Base-by-base conservation (phyloP, 2,329 filamentous ascomycete genomes). In the Aspergillus costaricaensis region DNA sequence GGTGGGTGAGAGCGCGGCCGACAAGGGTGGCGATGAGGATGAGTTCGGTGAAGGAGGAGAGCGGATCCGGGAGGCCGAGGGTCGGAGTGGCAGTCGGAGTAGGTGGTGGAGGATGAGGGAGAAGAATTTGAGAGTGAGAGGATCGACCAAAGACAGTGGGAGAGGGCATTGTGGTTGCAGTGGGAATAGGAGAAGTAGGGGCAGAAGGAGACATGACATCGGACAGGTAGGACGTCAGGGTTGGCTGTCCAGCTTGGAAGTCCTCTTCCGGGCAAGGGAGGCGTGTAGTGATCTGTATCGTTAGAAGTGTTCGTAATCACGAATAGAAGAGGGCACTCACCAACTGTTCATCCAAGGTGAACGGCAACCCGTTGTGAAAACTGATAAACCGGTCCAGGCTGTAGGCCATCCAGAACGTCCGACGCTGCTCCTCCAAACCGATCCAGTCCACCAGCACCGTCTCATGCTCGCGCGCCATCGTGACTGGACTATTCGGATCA, bases 391-490 rank as follows among this genome's bases (percentile, higher is more conserved):
- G 73, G 63, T 79, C 77, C 15, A 79, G 60, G 12, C 67, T 69
- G 56, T 75, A 78, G 0, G 76, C 76, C 70, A 78, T 71, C 77
- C 77, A 79, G 62, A 78, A 79, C 0, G 72, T 73, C n/a, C 77
- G 62, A 14, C 77, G 60, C 44, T 68, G 71, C 58, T 77, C 71
- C 60, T 79, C 77, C 8, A 68, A 62, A n/a, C 72, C 69, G 9
- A 71, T 65, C 62, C 66, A 73, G n/a, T 68, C 66, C 9, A 65
- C 55, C 49, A 65, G 17, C 0, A 21, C 54, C 8, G 56, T 55
- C 25, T 64, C 65, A 14, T 61, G 60, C 23, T 57, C 63, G 14
- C 38, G 61, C 12, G 56, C 51, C 38, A 61, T 59, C 57, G 39
- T 65, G 30, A 51, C 58, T 48, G 64, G 61, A 17, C 49, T 64